Evolutionary conservation across 306 rosid species (phyloP), one percentile per base, ranked within the genome.

Genomic region (Urtica urens): DNA sequence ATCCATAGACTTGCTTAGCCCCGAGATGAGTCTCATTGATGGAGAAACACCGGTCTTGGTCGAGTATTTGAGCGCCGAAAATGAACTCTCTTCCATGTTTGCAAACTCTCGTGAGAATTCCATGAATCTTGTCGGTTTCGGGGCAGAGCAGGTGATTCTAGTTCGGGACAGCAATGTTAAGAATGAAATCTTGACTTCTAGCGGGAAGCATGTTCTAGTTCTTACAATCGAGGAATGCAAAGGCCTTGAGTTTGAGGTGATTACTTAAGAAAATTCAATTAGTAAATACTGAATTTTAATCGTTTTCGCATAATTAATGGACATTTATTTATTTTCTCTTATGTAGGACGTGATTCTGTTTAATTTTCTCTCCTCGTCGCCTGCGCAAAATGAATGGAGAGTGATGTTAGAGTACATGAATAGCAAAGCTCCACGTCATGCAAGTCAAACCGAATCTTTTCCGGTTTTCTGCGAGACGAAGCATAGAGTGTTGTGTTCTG

Each of bases 241-340:
- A 47, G 80, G 82, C 23, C 76, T 72, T 26, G 90, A 83, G 35
- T 83, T 83, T 74, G 76, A 79, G 88, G 94, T 83, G 34, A 50
- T 38, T 27, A 19, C 8, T 35, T 10, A 35, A 16, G n/a, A 9
- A 4, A 35, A 35, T 35, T 16, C 5, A 13, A 35, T 35, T 35
- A 14, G n/a, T 35, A 16, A 14, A 10, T 44, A 13, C 5, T 44
- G 12, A 15, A 5, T 14, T 8, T n/a, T 23, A 37, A 17, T 35
- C 4, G n/a, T 25, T 55, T 25, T n/a, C n/a, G n/a, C n/a, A n/a
- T n/a, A n/a, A n/a, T n/a, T n/a, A n/a, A n/a, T n/a, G n/a, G n/a
- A n/a, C 46, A 10, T 22, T 5, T 8, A 12, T 19, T 49, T 49
- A 15, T 2, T 6, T 65, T 66, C 28, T 25, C 27, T 47, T 8